Evolutionary conservation across 768 basidiomycete genomes (phyloP).

Genomic region (Pleurotus djamor): DNA sequence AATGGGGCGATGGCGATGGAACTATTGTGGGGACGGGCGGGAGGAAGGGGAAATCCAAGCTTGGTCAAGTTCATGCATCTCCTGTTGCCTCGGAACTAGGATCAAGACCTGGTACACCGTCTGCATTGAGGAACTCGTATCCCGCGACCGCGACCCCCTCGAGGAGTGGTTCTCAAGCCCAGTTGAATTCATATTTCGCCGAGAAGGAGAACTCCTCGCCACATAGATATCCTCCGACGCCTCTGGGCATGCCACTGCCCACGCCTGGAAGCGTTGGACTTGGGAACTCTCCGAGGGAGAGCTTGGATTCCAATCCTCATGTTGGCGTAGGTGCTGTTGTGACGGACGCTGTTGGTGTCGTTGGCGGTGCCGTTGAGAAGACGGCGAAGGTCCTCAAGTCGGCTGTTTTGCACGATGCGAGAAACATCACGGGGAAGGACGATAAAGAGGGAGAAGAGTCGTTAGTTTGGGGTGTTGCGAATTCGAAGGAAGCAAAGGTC

Average conservation of each 20-base stretch:
- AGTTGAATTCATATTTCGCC: conserved; percentile 2
- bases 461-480: conserved; percentile 52
- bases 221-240: conserved; percentile 16
- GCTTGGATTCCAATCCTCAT: not conserved
- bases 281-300: not conserved
- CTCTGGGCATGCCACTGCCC: not conserved
- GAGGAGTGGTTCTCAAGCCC: not conserved
- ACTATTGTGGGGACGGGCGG: conserved; percentile 12
- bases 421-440: conserved; percentile 57
- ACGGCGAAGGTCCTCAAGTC: conserved; percentile 67
- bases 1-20: conserved; percentile 23
- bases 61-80: conserved; percentile 20
- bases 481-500: conserved; percentile 68
- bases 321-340: not conserved
- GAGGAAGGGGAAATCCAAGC: conserved; percentile 10
- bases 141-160: not conserved
- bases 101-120: conserved; percentile 1
- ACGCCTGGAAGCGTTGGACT: not conserved
- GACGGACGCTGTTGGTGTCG: conserved; percentile 16
- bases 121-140: not conserved
- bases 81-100: not conserved
- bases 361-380: conserved; percentile 41
- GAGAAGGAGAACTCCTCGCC: not conserved
- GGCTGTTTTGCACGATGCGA: conserved; percentile 75
- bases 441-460: conserved; percentile 29